Percentiles rank a stretch among this genome's conserved stretches.
These are phyloP conservation scores for Gnomoniopsis smithogilvyi DNA, from an alignment of 2,329 filamentous ascomycete genomes.

Conservation along the genomic window DNA sequence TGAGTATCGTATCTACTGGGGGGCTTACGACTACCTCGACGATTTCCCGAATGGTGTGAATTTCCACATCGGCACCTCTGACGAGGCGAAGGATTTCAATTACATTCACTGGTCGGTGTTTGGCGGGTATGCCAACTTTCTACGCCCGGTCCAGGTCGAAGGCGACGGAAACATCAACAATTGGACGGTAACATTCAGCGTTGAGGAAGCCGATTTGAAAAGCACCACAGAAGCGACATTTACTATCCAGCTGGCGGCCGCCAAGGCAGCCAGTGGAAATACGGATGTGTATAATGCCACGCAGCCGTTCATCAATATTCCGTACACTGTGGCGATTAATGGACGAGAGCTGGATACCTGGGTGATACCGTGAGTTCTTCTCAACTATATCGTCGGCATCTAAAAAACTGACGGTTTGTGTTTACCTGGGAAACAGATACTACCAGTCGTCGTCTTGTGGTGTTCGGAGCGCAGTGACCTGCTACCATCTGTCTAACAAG, in stretches of 20 bases:
- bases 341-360: constrained; percentile 45
- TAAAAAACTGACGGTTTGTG: not conserved
- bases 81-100: constrained; percentile 51
- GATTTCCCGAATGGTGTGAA: constrained; percentile 58
- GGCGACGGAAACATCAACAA: constrained; percentile 50
- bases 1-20: constrained; percentile 62
- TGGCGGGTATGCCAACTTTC: constrained; percentile 49
- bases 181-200: constrained; percentile 55
- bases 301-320: constrained; percentile 51
- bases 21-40: constrained; percentile 52
- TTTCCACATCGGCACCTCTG: constrained; percentile 53
- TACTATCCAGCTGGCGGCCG: constrained; percentile 61
- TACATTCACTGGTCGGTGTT: constrained; percentile 66
- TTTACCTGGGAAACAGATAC: constrained; percentile 32
- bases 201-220: constrained; percentile 38
- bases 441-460: constrained; percentile 58
- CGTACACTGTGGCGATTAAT: constrained; percentile 41
- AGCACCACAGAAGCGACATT: constrained; percentile 49
- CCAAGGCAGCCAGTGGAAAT: constrained; percentile 60
- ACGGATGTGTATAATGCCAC: constrained; percentile 55
- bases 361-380: constrained; percentile 47
- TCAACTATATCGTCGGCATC: not conserved
- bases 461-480: constrained; percentile 56
- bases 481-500: constrained; percentile 60
- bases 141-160: constrained; percentile 39